These are phyloP conservation scores for Aspergillus pseudotamarii DNA, from an alignment of 2,329 filamentous ascomycete genomes.

Conservation along the genomic window DNA sequence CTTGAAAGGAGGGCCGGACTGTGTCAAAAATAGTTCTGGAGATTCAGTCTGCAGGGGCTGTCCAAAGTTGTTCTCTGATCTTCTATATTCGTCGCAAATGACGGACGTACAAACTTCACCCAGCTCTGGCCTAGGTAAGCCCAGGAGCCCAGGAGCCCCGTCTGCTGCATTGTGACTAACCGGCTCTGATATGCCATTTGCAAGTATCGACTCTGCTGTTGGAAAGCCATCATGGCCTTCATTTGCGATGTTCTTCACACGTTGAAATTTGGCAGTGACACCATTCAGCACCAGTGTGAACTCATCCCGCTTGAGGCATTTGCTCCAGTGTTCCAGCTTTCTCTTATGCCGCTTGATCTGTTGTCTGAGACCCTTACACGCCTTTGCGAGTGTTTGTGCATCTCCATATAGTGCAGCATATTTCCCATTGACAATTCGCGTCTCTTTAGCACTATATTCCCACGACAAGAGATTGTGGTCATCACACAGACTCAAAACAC, in stretches of 20 bases:
- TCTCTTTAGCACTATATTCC: slow-evolving; percentile 17
- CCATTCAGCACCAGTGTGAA: slow-evolving; percentile 35
- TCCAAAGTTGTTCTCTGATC: background rate
- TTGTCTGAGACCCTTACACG: slow-evolving; percentile 31
- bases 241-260: slow-evolving; percentile 14
- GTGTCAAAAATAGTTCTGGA: slow-evolving; percentile 20
- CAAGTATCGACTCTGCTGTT: background rate
- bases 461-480: slow-evolving; percentile 5
- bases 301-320: slow-evolving; percentile 30
- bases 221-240: background rate
- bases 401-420: slow-evolving; percentile 39
- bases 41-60: background rate
- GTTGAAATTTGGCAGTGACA: slow-evolving; percentile 30
- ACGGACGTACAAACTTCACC: background rate
- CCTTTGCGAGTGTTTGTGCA: slow-evolving; percentile 28
- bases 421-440: slow-evolving; percentile 26
- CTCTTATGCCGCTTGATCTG: slow-evolving; percentile 38
- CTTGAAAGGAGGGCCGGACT: slow-evolving; percentile 17
- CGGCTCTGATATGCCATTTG: background rate
- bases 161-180: background rate
- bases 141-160: background rate
- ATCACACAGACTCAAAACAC: slow-evolving; percentile 16
- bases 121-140: background rate
- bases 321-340: slow-evolving; percentile 35
- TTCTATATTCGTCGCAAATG: background rate